Conservation (phyloP, 768 basidiomycete species). For the Collybia mongolica region DNA sequence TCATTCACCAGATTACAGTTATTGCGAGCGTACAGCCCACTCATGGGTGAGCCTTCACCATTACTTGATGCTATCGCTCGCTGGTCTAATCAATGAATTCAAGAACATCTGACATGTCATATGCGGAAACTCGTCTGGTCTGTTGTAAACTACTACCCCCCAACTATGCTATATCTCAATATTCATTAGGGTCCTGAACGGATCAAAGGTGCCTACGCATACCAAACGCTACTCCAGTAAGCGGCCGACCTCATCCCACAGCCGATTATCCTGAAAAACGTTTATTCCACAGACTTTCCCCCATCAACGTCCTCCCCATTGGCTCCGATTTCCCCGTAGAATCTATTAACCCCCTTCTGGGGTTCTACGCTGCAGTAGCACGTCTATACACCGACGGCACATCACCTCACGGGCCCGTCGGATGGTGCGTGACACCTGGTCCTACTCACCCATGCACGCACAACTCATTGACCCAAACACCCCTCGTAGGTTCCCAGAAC, state of each 20-base stretch:
- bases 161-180: not conserved
- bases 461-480: not conserved
- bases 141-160: not conserved
- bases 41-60: constrained; percentile 61
- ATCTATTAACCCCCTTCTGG: constrained; percentile 82
- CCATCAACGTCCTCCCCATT: constrained; percentile 61
- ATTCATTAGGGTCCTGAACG: constrained; percentile 66
- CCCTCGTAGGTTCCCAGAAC: constrained; percentile 65
- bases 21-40: constrained; percentile 93
- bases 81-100: not conserved
- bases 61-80: not conserved
- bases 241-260: constrained; percentile 16
- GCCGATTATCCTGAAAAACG: not conserved
- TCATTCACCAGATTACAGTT: constrained; percentile 43
- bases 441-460: not conserved
- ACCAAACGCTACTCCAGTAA: constrained; percentile 72
- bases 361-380: constrained; percentile 87
- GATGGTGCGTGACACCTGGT: constrained; percentile 65
- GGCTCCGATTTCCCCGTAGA: constrained; percentile 97
- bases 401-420: constrained; percentile 79
- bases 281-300: constrained; percentile 42
- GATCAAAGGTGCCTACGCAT: constrained; percentile 89
- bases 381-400: constrained; percentile 65
- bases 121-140: constrained; percentile 81
- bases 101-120: constrained; percentile 90